A percentile compares a stretch with the other conserved stretches of the same genome.
phyloP scores from a whole-genome alignment of 305 asterid species.

The Solanum hybrid region DNA sequence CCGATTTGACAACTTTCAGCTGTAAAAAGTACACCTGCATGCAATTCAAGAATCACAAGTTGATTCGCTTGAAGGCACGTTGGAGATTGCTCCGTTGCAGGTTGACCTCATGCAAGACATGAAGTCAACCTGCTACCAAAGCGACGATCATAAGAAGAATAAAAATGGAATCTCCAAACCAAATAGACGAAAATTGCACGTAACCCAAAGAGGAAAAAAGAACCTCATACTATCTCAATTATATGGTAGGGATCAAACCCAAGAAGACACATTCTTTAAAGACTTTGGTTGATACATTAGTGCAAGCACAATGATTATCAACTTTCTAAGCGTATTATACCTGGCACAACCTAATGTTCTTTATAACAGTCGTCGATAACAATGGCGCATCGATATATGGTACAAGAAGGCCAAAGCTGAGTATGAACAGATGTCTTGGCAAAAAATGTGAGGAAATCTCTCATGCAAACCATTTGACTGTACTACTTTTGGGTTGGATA shows the following conservation, averaged over 20 bases:
- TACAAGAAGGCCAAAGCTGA: background rate
- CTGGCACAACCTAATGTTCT: background rate
- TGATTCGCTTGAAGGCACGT: background rate
- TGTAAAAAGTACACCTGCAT: background rate
- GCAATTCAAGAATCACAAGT: background rate
- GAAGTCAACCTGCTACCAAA: background rate
- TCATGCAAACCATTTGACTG: background rate
- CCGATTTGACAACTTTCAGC: too few species aligned
- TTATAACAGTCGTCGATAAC: background rate
- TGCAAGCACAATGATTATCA: background rate
- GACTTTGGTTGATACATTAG: background rate
- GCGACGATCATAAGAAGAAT: background rate
- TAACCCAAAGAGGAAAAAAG: background rate
- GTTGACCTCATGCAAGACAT: background rate
- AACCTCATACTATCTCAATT: background rate
- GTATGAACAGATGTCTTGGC: background rate
- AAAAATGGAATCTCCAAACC: background rate
- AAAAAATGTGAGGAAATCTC: background rate
- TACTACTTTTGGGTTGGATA: background rate
- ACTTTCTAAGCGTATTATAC: background rate
- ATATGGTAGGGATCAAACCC: background rate
- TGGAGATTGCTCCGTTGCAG: background rate
- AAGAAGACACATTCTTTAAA: background rate
- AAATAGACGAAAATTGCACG: background rate
- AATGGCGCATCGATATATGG: background rate